Base-by-base conservation (phyloP, 345 rosid species). In the Anacardium occidentale region DNA sequence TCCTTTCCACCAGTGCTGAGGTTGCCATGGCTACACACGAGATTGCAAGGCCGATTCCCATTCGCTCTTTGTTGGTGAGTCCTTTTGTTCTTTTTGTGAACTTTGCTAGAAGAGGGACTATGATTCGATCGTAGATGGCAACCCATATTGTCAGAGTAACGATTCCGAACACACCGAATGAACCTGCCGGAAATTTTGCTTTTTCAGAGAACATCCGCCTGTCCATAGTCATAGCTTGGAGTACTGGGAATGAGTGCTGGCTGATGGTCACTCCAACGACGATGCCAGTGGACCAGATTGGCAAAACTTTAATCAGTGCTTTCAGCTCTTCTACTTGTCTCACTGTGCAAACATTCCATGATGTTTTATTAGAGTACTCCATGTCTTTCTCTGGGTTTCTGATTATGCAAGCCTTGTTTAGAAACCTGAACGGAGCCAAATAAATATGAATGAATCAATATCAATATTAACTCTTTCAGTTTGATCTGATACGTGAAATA, bases 241-340 rank as follows among this genome's bases (percentile, higher is more conserved):
- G 73, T 40, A 79, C 82, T 0, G 85, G 88, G 42, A 86, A 81
- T 1, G 86, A 6, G 15, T 75, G 70, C n/a, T 88, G 90, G 86
- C 75, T 81, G 32, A 88, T 12, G 63, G 81, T 83, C 13, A 54
- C 85, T 2, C 82, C 77, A 14, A 83, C 50, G 66, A 82, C 70
- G 59, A 88, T 86, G 45, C 87, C 75, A 0, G 82, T 73, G 11
- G 86, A 83, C 92, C 90, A 86, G 2, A 88, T 69, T 12, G 92
- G 90, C 1, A 88, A 59, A 75, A 88, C 83, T 61, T 70, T 83
- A 51, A 86, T 77, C 48, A 88, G 3, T 53, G 83, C 83, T 77
- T 88, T 88, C 15, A 86, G 83, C 76, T 79, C 88, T 79, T 88
- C 90, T 10, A 88, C 90, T 78, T 86, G 82, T 66, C 59, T 75